Base-by-base conservation (phyloP, 805 yeast genomes). In the Lachancea thermotolerans region DNA sequence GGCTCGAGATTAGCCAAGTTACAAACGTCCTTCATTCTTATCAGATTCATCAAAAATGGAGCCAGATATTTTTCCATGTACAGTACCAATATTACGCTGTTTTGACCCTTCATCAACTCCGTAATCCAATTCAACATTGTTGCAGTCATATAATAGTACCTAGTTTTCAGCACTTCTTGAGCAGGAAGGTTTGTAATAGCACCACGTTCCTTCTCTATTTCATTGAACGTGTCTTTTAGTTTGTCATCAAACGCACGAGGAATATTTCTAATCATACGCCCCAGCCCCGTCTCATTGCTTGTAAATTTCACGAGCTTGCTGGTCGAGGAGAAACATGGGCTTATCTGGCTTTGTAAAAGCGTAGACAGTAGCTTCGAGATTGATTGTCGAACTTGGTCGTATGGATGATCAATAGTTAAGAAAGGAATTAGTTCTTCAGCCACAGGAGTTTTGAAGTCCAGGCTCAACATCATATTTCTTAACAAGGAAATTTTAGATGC, bases 1-100 rank as follows among this genome's bases (percentile, higher is more conserved):
- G 91, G 85, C 34, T 72, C 71, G 10, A 85, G 63, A 29, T 73
- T 74, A 0, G 82, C 82, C 46, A 85, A 63, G 52, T 84, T 86
- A 52, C 95, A 85, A 11, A 86, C 86, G 49, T 91, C 97, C 48
- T 86, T 80, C 70, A 85, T 74, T 37, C 72, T 74, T 42, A 80
- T 77, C 39, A 88, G 65, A 14, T 74, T 69, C 56, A 86, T 68
- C 46, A 88, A 66, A 49, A 85, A 81, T 25, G 96, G 95, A 1
- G 87, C 63, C 27, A 89, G 71, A 42, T 75, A 67, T 2, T 68
- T 62, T 9, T 69, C 59, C 33, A 83, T 64, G 44, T 76, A 73
- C 2, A 78, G 78, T 37, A 77, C 73, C 35, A 84, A 60, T 8
- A 78, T 66, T 0, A 71, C 58, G 1, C 82, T 78, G 36, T 73